phyloP scores from a whole-genome alignment of 352 stramenopile genomes.

The Phytophthora crassamura region DNA sequence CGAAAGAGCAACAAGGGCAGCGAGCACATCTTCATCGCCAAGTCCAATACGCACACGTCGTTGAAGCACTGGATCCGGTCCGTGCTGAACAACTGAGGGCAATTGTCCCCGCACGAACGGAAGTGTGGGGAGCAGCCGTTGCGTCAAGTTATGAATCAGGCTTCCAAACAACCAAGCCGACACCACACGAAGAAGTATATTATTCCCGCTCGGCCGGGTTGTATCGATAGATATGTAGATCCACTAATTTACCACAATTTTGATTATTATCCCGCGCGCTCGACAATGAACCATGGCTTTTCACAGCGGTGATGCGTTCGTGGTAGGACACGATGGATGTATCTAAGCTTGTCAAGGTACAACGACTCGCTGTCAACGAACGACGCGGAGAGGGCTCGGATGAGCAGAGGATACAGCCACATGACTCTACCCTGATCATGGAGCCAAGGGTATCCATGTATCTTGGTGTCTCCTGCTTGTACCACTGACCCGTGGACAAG shows the following conservation, averaged over 20 bases:
- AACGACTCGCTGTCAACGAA: background rate
- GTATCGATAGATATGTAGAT: conserved; percentile 45
- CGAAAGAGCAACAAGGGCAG: conserved; percentile 42
- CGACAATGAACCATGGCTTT: background rate
- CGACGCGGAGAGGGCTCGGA: conserved; percentile 8
- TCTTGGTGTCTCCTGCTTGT: conserved; percentile 31
- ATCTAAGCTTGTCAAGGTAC: too few relatives aligned
- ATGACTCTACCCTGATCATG: conserved; percentile 25
- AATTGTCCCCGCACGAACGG: conserved; percentile 17
- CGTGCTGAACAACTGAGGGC: conserved; percentile 59
- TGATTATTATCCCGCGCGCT: conserved; percentile 33
- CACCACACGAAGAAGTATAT: conserved; percentile 31
- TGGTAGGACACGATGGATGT: conserved; percentile 8
- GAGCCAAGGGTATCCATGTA: conserved; percentile 27
- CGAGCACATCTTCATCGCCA: conserved; percentile 64
- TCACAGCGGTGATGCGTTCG: background rate
- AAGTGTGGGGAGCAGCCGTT: conserved; percentile 21
- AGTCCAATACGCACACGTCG: conserved; percentile 76
- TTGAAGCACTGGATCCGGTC: conserved; percentile 76
- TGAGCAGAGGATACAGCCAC: conserved; percentile 31
- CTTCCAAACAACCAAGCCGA: conserved; percentile 7
- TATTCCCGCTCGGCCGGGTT: conserved; percentile 24
- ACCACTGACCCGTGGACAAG: conserved; percentile 29
- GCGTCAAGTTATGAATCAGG: conserved; percentile 30
- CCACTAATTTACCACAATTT: conserved; percentile 48